A percentile compares a stretch with the other conserved stretches of the same genome.
These are phyloP conservation scores for Sideroxylon spinosum DNA, from an alignment of 179 eudicot genomes.

Conservation along the genomic window DNA sequence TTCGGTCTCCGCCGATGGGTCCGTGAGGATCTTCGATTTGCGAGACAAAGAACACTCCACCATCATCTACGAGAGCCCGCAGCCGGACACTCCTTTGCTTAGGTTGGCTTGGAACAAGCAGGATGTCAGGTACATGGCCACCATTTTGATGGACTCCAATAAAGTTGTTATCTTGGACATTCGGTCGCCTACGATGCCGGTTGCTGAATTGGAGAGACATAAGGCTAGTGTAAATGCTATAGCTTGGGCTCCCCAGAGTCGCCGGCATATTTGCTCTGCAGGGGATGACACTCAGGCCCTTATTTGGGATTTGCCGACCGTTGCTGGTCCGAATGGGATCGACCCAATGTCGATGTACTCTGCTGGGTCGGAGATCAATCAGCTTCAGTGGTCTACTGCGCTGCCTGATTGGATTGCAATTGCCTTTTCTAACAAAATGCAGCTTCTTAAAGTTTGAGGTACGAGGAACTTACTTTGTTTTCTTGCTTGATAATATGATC, in stretches of 20 bases:
- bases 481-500: background rate
- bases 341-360: conserved; percentile 68
- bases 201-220: conserved; percentile 90
- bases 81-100: conserved; percentile 74
- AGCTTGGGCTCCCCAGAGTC: conserved; percentile 86
- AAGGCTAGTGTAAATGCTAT: conserved; percentile 70
- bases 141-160: conserved; percentile 78
- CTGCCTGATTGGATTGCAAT: conserved; percentile 84
- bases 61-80: conserved; percentile 77
- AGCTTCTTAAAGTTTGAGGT: conserved; percentile 79
- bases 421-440: conserved; percentile 71
- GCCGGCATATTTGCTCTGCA: conserved; percentile 67
- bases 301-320: conserved; percentile 80
- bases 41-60: conserved; percentile 93
- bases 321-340: conserved; percentile 60
- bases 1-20: conserved; percentile 87
- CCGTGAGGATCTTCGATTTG: conserved; percentile 81
- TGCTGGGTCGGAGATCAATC: conserved; percentile 75
- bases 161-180: conserved; percentile 83
- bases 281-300: conserved; percentile 87
- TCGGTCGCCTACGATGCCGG: conserved; percentile 75
- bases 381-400: conserved; percentile 82
- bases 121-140: conserved; percentile 88
- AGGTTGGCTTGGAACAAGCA: conserved; percentile 88
- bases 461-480: background rate